Conservation (phyloP, 441 rosid genomes). For the Viola pubescens region DNA sequence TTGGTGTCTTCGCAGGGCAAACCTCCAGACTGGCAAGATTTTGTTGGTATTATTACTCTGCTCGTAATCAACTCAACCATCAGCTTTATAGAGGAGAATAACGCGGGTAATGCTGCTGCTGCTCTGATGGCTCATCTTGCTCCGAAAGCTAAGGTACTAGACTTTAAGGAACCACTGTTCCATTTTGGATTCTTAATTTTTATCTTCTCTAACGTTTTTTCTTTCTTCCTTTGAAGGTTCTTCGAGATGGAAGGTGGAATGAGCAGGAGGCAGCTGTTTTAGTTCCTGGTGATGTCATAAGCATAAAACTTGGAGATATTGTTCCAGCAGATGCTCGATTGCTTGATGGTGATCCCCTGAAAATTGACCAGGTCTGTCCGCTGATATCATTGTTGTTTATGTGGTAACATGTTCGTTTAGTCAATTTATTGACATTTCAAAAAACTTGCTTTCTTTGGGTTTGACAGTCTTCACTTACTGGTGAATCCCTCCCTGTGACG, state of each 20-base stretch:
- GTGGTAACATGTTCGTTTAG: slow-evolving; percentile 5
- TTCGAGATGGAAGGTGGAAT: slow-evolving; percentile 89
- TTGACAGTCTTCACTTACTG: slow-evolving; percentile 85
- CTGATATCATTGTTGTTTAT: not conserved
- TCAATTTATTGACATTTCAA: slow-evolving; percentile 3
- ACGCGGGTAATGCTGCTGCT: slow-evolving; percentile 95
- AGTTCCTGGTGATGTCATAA: slow-evolving; percentile 83
- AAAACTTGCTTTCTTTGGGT: slow-evolving; percentile 6
- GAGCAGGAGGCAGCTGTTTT: slow-evolving; percentile 80
- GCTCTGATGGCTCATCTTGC: slow-evolving; percentile 98
- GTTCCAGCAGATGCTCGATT: slow-evolving; percentile 94
- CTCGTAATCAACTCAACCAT: slow-evolving; percentile 87
- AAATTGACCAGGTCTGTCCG: slow-evolving; percentile 69
- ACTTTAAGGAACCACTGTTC: not conserved
- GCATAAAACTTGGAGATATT: slow-evolving; percentile 88
- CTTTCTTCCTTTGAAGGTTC: slow-evolving; percentile 42
- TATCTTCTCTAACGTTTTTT: not conserved
- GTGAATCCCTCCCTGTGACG: slow-evolving; percentile 94
- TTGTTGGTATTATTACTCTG: slow-evolving; percentile 81
- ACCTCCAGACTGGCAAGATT: slow-evolving; percentile 99
- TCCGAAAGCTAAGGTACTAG: slow-evolving; percentile 83
- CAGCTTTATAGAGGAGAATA: slow-evolving; percentile 91
- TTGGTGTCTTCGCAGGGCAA: slow-evolving; percentile 43
- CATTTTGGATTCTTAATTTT: not conserved
- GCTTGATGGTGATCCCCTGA: slow-evolving; percentile 84